These are phyloP conservation scores for Leccinum variabile DNA, from an alignment of 1,284 basidiomycete genomes.

Conservation along the genomic window DNA sequence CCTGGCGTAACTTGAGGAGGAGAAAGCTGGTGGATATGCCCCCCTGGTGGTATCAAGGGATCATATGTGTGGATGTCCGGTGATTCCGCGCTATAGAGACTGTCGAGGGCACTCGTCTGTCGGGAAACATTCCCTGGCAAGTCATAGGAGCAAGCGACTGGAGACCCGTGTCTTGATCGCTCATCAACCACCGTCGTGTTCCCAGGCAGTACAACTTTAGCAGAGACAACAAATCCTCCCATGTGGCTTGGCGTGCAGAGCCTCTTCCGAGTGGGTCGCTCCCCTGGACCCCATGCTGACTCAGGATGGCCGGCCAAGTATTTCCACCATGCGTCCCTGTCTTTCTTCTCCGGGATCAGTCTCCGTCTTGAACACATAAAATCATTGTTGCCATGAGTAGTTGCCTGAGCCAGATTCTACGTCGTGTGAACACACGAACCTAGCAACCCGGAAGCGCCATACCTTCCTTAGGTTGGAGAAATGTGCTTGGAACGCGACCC, in stretches of 20 bases:
- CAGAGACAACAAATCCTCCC: conserved; percentile 39
- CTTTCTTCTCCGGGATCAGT: conserved; percentile 64
- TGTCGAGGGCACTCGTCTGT: background rate
- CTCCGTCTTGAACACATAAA: conserved; percentile 31
- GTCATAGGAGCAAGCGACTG: background rate
- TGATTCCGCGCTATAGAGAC: background rate
- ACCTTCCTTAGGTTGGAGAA: conserved; percentile 70
- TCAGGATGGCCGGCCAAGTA: conserved; percentile 69
- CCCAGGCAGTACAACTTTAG: conserved; percentile 15
- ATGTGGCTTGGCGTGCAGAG: conserved; percentile 28
- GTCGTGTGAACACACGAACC: conserved; percentile 11
- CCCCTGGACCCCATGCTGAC: conserved; percentile 55
- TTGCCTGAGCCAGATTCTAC: conserved; percentile 67
- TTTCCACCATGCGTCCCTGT: conserved; percentile 76
- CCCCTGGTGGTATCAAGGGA: background rate
- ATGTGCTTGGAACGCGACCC: conserved; percentile 49
- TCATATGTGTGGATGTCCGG: background rate
- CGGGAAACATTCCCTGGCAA: background rate
- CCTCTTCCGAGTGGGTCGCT: conserved; percentile 29
- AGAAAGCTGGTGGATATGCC: background rate
- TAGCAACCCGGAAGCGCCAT: conserved; percentile 8
- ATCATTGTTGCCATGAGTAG: conserved; percentile 46
- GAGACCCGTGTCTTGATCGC: conserved; percentile 7
- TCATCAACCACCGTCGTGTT: conserved; percentile 6
- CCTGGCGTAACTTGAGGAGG: conserved; percentile 43